Percentiles rank a stretch among this genome's conserved stretches.
Conservation (phyloP, 768 basidiomycete genomes). For the Suillus fuscotomentosus region DNA sequence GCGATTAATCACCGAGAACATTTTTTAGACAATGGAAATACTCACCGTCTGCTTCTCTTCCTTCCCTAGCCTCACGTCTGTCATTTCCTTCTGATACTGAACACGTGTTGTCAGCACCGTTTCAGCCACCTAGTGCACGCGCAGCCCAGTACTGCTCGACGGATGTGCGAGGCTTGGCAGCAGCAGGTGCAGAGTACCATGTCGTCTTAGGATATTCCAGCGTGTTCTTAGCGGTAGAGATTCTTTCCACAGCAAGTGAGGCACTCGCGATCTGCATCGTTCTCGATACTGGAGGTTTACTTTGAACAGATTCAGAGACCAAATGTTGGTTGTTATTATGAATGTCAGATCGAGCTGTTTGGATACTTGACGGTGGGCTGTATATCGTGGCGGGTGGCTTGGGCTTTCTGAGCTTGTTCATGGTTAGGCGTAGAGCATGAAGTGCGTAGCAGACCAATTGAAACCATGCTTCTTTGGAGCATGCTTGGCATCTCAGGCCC, state of each 20-base stretch:
- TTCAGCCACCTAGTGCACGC: constrained; percentile 65
- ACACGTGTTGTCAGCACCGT: constrained; percentile 50
- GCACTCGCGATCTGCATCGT: constrained; percentile 29
- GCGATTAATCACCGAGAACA: not conserved
- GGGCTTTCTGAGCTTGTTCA: constrained; percentile 26
- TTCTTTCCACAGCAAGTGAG: constrained; percentile 6
- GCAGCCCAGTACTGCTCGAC: constrained; percentile 67
- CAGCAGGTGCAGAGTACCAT: constrained; percentile 20
- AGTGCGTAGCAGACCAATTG: not conserved
- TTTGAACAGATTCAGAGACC: not conserved
- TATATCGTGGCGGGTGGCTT: constrained; percentile 8
- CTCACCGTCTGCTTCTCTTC: constrained; percentile 49
- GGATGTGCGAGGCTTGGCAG: constrained; percentile 23
- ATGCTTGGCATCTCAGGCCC: not conserved
- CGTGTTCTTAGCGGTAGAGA: not conserved
- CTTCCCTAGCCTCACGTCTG: constrained; percentile 37
- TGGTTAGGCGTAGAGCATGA: constrained; percentile 5
- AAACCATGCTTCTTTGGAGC: not conserved
- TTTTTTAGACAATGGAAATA: constrained; percentile 4
- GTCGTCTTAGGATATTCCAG: constrained; percentile 12
- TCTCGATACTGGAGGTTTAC: constrained; percentile 20
- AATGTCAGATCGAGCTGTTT: not conserved
- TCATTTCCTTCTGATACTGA: constrained; percentile 50
- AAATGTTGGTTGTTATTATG: not conserved
- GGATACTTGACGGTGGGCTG: not conserved